These are phyloP conservation scores for Recurvomyces mirabilis DNA, from an alignment of 495 filamentous ascomycete genomes.

Conservation along the genomic window DNA sequence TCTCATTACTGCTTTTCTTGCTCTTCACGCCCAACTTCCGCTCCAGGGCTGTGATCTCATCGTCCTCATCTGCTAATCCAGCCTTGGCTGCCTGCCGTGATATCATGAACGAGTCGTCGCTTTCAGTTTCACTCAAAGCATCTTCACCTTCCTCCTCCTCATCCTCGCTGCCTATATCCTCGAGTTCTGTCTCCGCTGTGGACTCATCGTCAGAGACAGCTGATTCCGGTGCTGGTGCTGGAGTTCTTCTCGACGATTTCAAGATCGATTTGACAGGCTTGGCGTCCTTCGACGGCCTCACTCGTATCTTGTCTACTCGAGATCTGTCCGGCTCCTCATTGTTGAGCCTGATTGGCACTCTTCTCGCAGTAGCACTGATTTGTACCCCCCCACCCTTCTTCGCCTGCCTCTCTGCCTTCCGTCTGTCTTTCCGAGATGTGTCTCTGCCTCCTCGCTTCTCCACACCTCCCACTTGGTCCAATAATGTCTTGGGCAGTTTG, in stretches of 20 bases:
- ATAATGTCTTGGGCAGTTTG: slow-evolving; percentile 50
- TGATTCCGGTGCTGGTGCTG: too few species aligned
- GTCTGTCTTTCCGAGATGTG: slow-evolving; percentile 47
- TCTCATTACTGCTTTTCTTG: slow-evolving; percentile 63
- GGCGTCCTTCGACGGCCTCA: slow-evolving; percentile 7
- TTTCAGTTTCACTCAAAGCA: slow-evolving; percentile 1
- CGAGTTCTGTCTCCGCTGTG: not conserved
- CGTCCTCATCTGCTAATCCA: slow-evolving; percentile 63
- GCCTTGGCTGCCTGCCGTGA: slow-evolving; percentile 41
- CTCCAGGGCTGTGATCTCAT: slow-evolving; percentile 79
- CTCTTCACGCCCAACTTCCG: slow-evolving; percentile 78
- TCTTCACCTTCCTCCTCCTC: slow-evolving; percentile 7
- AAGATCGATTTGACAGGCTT: slow-evolving; percentile 36
- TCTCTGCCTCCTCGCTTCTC: slow-evolving; percentile 30
- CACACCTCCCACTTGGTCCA: slow-evolving; percentile 41
- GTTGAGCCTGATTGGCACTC: slow-evolving; percentile 22
- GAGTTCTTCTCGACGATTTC: slow-evolving; percentile 26
- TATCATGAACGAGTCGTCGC: slow-evolving; percentile 14
- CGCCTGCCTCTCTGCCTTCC: slow-evolving; percentile 44
- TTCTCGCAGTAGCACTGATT: slow-evolving; percentile 17
- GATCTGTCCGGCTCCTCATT: slow-evolving; percentile 4
- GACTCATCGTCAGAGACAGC: not conserved
- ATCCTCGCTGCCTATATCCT: slow-evolving; percentile 4
- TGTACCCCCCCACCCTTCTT: slow-evolving; percentile 39
- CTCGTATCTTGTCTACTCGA: not conserved